Base-by-base conservation (phyloP, 164 flowering plant genomes). In the Stephania yunnanensis region DNA sequence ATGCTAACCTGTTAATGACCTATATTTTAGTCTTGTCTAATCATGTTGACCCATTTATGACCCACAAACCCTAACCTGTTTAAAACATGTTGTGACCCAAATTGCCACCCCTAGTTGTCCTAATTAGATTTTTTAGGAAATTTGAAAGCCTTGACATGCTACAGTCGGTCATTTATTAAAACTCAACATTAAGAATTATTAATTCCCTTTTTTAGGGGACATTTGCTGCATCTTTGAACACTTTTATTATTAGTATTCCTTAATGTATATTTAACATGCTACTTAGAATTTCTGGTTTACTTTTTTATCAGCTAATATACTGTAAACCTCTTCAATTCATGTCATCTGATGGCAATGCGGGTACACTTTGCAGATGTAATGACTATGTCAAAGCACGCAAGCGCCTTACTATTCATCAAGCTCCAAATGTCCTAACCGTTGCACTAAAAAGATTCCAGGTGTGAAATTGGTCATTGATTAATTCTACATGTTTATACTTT, bases 371-470 rank as follows among this genome's bases (percentile, higher is more conserved):
- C 89, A 95, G 98, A 79, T 95, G 99, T 81, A 89, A 89, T 81
- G 96, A 85, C 78, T 95, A 95, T 86, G 99, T 93, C 79, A 89
- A 78, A 84, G 99, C 99, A 46, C 87, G 89, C 87, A 95, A 95
- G 85, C 93, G 92, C 48, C 89, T 95, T 11, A 87, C 89, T 12
- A 78, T 95, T 70, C 84, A 76, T 71, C 80, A 73, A 66, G 90
- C 96, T 77, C 99, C 99, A 75, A 95, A 95, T 74, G 86, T 95
- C 74, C 97, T 95, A 55, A 95, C 99, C 15, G 87, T 95, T 80
- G 97, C 98, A 46, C 87, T 95, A 70, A 95, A 95, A 85, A 84
- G 99, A 85, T 95, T 95, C 82, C 98, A 92, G 97, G 99, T 93
- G 46, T 22, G 30, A 45, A 10, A 3, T 75, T 55, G 63, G n/a